Percentiles rank a stretch among this genome's conserved stretches.
These are phyloP conservation scores for Pythium brachiatum DNA, from an alignment of 352 stramenopile species.

Conservation along the genomic window DNA sequence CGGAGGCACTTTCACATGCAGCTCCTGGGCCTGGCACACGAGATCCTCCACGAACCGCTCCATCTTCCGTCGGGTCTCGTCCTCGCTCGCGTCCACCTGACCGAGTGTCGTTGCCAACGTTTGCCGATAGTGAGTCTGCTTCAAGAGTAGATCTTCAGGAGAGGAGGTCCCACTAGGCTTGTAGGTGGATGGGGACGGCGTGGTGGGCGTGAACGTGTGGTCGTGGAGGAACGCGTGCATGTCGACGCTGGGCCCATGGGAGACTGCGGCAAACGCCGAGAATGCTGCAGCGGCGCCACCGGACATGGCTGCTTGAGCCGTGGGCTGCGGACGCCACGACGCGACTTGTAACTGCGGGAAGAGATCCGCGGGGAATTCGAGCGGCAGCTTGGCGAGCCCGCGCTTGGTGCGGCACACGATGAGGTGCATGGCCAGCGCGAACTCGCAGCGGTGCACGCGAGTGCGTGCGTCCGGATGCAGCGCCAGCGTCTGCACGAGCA, in stretches of 20 bases:
- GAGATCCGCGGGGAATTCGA: constrained; percentile 29
- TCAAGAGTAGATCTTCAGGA: background rate
- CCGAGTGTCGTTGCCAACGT: background rate
- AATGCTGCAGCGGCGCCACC: no score
- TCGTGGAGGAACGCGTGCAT: constrained; percentile 14
- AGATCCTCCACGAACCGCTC: constrained; percentile 29
- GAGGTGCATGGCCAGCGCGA: constrained; percentile 39
- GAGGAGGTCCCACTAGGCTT: constrained; percentile 4
- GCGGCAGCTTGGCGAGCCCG: constrained; percentile 26
- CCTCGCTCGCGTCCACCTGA: constrained; percentile 4
- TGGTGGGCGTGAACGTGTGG: constrained; percentile 8
- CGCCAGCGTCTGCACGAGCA: constrained; percentile 28
- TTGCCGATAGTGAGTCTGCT: constrained; percentile 7
- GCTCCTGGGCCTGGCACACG: constrained; percentile 27
- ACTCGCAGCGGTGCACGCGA: constrained; percentile 21
- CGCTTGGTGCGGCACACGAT: constrained; percentile 42
- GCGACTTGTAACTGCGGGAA: constrained; percentile 27
- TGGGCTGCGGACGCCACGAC: constrained; percentile 1
- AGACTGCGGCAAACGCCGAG: background rate
- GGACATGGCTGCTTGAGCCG: no score
- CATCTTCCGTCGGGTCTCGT: constrained; percentile 18
- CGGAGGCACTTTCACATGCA: constrained; percentile 21
- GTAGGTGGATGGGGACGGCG: background rate
- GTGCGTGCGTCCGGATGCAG: constrained; percentile 7
- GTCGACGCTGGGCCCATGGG: background rate